These are phyloP conservation scores for Cordyceps fumosorosea DNA, from an alignment of 2,329 filamentous ascomycete genomes.

Conservation along the genomic window DNA sequence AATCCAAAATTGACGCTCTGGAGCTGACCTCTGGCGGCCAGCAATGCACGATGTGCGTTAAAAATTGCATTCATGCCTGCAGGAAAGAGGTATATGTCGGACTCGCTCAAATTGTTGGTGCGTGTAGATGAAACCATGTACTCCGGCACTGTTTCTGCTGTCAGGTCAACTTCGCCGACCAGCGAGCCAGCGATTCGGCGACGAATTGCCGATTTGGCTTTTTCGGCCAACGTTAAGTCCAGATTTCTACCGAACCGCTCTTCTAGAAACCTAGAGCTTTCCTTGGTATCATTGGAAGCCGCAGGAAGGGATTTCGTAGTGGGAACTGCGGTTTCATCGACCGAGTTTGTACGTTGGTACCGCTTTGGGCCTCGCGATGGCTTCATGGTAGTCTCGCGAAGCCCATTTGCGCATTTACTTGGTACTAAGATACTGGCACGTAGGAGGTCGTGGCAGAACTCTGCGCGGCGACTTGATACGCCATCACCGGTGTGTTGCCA, in stretches of 20 bases:
- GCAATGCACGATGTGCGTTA: slow-evolving; percentile 70
- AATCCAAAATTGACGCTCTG: slow-evolving; percentile 95
- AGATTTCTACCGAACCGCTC: slow-evolving; percentile 92
- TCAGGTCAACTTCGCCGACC: slow-evolving; percentile 58
- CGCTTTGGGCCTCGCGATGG: slow-evolving; percentile 66
- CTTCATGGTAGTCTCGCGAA: slow-evolving; percentile 27
- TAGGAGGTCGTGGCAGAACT: slow-evolving; percentile 76
- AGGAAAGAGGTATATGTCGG: slow-evolving; percentile 84
- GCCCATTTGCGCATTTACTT: slow-evolving; percentile 21
- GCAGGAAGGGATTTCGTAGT: slow-evolving; percentile 28
- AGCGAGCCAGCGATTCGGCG: slow-evolving; percentile 84
- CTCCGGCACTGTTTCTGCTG: slow-evolving; percentile 19
- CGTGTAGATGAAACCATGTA: slow-evolving; percentile 32
- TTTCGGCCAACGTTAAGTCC: slow-evolving; percentile 67
- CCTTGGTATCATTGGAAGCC: slow-evolving; percentile 32
- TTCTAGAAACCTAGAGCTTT: slow-evolving; percentile 79
- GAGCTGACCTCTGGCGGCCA: slow-evolving; percentile 54
- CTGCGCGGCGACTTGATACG: slow-evolving; percentile 81
- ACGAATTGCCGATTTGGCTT: slow-evolving; percentile 79
- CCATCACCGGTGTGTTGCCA: slow-evolving; percentile 97
- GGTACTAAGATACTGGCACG: slow-evolving; percentile 55
- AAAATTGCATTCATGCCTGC: slow-evolving; percentile 95
- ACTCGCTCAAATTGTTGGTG: slow-evolving; percentile 65
- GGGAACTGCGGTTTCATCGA: slow-evolving; percentile 26
- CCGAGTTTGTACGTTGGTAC: slow-evolving; percentile 58